Evolutionary conservation across 1,139 yeast species (phyloP).

Genomic region (Diutina sp.): DNA sequence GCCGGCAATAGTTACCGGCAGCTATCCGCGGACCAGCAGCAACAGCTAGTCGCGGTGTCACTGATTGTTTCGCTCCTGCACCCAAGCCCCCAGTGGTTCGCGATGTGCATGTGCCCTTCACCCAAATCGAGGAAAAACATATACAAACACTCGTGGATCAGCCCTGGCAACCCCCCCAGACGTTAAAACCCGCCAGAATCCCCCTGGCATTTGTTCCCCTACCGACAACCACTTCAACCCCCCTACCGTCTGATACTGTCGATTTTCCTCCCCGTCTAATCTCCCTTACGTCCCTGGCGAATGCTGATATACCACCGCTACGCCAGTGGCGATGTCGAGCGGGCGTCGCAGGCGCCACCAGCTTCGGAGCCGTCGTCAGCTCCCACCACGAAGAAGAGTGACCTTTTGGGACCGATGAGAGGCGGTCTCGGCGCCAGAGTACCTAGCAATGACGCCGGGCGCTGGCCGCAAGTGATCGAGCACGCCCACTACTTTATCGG

Average conservation of each 20-base stretch:
- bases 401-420: background rate
- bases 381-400: background rate
- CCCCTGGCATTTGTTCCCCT: background rate
- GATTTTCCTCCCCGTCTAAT: background rate
- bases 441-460: background rate
- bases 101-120: background rate
- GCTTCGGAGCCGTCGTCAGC: background rate
- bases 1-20: background rate
- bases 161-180: background rate
- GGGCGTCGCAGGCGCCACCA: background rate
- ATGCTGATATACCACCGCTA: slow-evolving; percentile 3
- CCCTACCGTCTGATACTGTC: no score
- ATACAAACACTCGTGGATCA: background rate
- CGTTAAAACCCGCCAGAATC: background rate
- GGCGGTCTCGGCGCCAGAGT: background rate
- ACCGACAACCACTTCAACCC: no score
- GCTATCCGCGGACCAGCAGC: no score
- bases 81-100: background rate
- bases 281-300: background rate
- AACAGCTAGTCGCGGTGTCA: background rate
- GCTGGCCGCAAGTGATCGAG: slow-evolving; percentile 30
- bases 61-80: background rate
- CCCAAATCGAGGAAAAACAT: background rate
- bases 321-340: slow-evolving; percentile 1
- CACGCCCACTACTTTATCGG: slow-evolving; percentile 46